Conservation (phyloP, 2,329 filamentous ascomycete species). For the Epichloe festucae region DNA sequence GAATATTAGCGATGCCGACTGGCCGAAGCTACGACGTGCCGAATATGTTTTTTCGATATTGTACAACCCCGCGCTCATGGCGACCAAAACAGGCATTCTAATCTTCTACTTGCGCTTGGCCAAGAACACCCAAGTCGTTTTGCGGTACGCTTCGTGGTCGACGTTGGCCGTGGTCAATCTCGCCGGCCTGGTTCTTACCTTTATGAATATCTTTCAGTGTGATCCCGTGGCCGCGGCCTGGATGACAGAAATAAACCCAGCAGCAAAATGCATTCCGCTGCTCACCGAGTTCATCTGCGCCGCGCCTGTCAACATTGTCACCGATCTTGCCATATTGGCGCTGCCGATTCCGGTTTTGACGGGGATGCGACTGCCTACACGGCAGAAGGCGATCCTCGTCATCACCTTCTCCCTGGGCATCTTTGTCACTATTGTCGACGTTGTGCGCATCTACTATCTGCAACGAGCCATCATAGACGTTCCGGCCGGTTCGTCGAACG, state of each 20-base stretch:
- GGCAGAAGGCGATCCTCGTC: constrained; percentile 79
- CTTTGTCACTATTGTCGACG: constrained; percentile 79
- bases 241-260: constrained; percentile 21
- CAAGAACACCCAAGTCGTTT: constrained; percentile 60
- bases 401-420: constrained; percentile 77
- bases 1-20: constrained; percentile 40
- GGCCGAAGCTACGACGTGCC: constrained; percentile 38
- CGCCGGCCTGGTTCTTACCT: constrained; percentile 65
- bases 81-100: constrained; percentile 83
- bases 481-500: constrained; percentile 22
- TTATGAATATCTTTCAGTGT: constrained; percentile 84
- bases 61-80: constrained; percentile 80
- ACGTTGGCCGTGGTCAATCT: constrained; percentile 67
- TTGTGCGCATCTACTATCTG: constrained; percentile 79
- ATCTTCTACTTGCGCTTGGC: constrained; percentile 80
- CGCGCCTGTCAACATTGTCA: constrained; percentile 83
- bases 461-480: constrained; percentile 51
- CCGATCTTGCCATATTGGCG: constrained; percentile 76
- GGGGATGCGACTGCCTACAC: constrained; percentile 67
- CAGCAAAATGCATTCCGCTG: constrained; percentile 38
- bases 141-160: constrained; percentile 70
- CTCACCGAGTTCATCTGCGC: constrained; percentile 57
- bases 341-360: constrained; percentile 82
- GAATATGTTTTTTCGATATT: constrained; percentile 54
- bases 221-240: constrained; percentile 61